These are phyloP conservation scores for Cicer judaicum DNA, from an alignment of 306 rosid genomes.

Conservation along the genomic window DNA sequence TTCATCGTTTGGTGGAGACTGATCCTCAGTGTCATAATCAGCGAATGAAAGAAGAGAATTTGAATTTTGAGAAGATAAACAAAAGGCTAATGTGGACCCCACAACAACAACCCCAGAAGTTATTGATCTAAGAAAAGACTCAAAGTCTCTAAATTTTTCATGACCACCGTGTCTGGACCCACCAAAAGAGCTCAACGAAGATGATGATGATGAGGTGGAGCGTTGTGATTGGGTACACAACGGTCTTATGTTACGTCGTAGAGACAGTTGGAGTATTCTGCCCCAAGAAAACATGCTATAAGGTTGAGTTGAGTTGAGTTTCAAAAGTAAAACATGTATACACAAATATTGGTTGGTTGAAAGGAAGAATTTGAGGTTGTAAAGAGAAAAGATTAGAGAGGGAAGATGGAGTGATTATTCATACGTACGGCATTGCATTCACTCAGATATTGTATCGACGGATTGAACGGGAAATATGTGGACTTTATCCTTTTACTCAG, in stretches of 20 bases:
- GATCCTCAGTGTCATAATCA: conserved; percentile 45
- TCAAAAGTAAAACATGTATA: neutral
- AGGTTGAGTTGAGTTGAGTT: neutral
- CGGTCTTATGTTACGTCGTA: conserved; percentile 38
- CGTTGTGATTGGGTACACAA: conserved; percentile 50
- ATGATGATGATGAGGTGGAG: conserved; percentile 42
- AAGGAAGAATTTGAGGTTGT: conserved; percentile 34
- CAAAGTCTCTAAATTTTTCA: conserved; percentile 24
- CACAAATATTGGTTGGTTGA: neutral
- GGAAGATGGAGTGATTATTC: neutral
- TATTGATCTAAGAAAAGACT: conserved; percentile 47
- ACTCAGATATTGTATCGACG: conserved; percentile 33
- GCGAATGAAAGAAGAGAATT: conserved; percentile 49
- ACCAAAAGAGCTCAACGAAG: conserved; percentile 33
- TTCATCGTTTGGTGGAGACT: conserved; percentile 37
- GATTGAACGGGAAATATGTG: conserved; percentile 49
- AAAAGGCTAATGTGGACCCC: conserved; percentile 58
- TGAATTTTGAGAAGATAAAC: conserved; percentile 43
- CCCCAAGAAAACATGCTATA: conserved; percentile 63
- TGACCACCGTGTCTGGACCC: conserved; percentile 39
- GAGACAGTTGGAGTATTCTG: conserved; percentile 44
- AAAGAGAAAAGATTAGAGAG: conserved; percentile 14
- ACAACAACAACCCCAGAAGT: conserved; percentile 56
- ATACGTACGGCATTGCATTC: neutral
- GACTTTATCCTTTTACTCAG: conserved; percentile 47